Evolutionary conservation across 2,329 filamentous ascomycete genomes (phyloP).

Genomic region (Mollisia scopiformis): DNA sequence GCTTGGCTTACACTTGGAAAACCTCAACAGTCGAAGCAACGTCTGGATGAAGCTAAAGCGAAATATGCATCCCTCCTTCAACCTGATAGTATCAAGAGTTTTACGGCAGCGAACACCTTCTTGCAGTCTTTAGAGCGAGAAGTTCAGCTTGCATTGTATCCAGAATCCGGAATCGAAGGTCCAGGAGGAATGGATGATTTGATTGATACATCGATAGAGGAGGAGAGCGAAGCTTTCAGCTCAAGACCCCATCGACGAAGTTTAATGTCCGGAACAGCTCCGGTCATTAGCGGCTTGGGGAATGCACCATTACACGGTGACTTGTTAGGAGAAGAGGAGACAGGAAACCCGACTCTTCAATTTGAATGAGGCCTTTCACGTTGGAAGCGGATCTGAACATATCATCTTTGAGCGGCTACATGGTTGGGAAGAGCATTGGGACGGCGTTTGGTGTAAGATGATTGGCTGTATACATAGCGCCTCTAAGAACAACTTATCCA

Average conservation of each 20-base stretch:
- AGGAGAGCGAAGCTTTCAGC: constrained; percentile 59
- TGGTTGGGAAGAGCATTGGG: constrained; percentile 30
- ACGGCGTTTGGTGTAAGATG: constrained; percentile 32
- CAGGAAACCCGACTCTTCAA: constrained; percentile 20
- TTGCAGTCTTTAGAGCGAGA: constrained; percentile 52
- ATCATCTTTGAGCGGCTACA: constrained; percentile 25
- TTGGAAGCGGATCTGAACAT: constrained; percentile 21
- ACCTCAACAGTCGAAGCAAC: constrained; percentile 75
- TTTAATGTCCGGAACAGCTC: constrained; percentile 51
- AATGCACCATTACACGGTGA: constrained; percentile 48
- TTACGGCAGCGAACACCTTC: constrained; percentile 53
- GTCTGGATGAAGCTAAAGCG: constrained; percentile 69
- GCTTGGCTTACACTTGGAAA: constrained; percentile 81
- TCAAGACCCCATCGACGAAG: constrained; percentile 57
- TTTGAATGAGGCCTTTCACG: constrained; percentile 27
- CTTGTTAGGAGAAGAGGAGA: constrained; percentile 20
- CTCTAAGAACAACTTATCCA: constrained; percentile 9
- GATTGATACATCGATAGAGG: constrained; percentile 44
- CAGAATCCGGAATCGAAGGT: constrained; percentile 32
- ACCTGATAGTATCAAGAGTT: constrained; percentile 55
- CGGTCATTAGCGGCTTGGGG: constrained; percentile 47
- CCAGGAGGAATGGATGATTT: constrained; percentile 34
- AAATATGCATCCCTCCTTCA: constrained; percentile 55
- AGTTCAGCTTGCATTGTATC: constrained; percentile 35
- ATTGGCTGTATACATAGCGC: constrained; percentile 22